phyloP scores from a whole-genome alignment of 1,284 basidiomycete species.

The Tilletia setariae region DNA sequence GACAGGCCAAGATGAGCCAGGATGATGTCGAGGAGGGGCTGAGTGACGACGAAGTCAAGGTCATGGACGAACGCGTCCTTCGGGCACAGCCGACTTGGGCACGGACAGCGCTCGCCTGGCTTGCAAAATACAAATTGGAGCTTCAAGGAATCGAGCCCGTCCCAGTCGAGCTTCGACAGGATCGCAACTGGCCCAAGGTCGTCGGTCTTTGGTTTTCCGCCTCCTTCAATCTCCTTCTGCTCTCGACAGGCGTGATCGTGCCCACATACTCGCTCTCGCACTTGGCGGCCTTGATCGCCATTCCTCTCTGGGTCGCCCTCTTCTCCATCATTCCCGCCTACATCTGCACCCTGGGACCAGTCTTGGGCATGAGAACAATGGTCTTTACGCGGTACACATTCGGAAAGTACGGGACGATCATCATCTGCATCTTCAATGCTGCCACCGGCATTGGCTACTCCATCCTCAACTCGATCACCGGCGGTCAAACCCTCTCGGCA shows the following conservation, averaged over 20 bases:
- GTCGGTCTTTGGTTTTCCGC: constrained; percentile 45
- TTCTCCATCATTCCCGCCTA: constrained; percentile 48
- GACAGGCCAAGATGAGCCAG: neutral
- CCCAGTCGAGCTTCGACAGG: constrained; percentile 25
- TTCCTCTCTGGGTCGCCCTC: constrained; percentile 54
- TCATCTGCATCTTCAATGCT: constrained; percentile 61
- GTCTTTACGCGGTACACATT: constrained; percentile 60
- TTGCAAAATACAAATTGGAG: constrained; percentile 29
- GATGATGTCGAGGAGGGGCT: neutral
- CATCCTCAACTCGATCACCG: constrained; percentile 66
- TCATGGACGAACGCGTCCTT: constrained; percentile 6
- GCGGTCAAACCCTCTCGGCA: constrained; percentile 56
- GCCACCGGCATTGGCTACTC: constrained; percentile 42
- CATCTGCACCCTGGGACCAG: constrained; percentile 60
- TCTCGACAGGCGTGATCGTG: constrained; percentile 64
- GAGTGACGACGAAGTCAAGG: neutral
- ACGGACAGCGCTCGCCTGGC: constrained; percentile 17
- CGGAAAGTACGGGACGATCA: constrained; percentile 62
- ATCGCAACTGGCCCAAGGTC: constrained; percentile 58
- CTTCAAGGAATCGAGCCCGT: constrained; percentile 38
- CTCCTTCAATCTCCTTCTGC: constrained; percentile 55
- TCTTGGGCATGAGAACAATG: constrained; percentile 66
- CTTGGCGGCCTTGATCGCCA: constrained; percentile 54
- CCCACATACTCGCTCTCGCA: constrained; percentile 62
- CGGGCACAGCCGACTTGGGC: constrained; percentile 5